phyloP scores from a whole-genome alignment of 345 rosid species.

The Turnera subulata region DNA sequence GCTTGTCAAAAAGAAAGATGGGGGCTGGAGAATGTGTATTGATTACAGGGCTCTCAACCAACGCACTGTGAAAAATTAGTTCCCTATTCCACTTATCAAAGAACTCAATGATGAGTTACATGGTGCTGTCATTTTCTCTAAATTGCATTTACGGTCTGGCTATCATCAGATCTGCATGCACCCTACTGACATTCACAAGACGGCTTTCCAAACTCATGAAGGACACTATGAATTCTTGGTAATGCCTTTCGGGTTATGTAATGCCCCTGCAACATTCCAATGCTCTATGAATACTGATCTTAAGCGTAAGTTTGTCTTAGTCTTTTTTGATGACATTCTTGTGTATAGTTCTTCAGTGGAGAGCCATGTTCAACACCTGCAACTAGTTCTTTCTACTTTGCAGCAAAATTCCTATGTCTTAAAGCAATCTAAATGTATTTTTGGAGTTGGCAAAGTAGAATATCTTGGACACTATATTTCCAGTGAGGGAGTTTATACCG shows the following conservation, averaged over 20 bases:
- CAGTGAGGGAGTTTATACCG: neutral
- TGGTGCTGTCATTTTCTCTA: neutral
- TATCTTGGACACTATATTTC: no score
- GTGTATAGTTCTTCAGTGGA: neutral
- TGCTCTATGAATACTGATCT: no score
- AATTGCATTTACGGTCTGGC: neutral
- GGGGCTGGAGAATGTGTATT: neutral
- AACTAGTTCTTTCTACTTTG: neutral
- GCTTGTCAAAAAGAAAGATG: conserved; percentile 2
- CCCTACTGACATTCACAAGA: neutral
- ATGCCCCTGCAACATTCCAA: no score
- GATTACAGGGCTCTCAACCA: neutral
- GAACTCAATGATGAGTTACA: neutral
- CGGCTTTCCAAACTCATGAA: neutral
- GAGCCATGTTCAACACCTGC: neutral
- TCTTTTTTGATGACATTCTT: conserved; percentile 1
- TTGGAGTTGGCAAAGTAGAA: neutral
- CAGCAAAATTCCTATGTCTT: neutral
- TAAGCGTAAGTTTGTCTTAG: neutral
- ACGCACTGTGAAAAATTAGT: neutral
- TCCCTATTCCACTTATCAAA: neutral
- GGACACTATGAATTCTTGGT: no score
- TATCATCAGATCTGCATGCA: neutral
- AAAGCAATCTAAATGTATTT: neutral
- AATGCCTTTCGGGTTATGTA: no score